A percentile compares a stretch with the other conserved stretches of the same genome.
Evolutionary conservation across 2,329 filamentous ascomycete genomes (phyloP).

Genomic region (Dendryphion nanum): DNA sequence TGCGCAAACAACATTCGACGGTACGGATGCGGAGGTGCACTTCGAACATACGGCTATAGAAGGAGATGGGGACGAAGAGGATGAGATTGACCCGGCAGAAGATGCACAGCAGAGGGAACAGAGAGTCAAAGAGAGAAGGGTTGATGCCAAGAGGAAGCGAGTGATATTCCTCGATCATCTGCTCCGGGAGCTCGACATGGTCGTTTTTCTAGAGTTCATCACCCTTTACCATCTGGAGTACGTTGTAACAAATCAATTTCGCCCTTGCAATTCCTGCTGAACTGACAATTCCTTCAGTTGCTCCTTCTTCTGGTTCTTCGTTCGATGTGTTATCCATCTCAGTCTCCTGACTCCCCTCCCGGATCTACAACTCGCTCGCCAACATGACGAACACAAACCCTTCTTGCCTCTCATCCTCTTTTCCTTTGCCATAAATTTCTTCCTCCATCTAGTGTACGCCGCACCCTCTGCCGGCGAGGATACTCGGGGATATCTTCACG

Average conservation of each 20-base stretch:
- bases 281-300: slow-evolving; percentile 44
- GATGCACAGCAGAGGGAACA: slow-evolving; percentile 18
- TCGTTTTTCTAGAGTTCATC: slow-evolving; percentile 62
- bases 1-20: not conserved
- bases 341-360: slow-evolving; percentile 60
- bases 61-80: slow-evolving; percentile 12
- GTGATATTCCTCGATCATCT: slow-evolving; percentile 52
- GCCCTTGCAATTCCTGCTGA: slow-evolving; percentile 5
- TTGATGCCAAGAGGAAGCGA: slow-evolving; percentile 37
- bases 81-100: slow-evolving; percentile 15
- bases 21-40: slow-evolving; percentile 8
- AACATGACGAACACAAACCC: slow-evolving; percentile 51
- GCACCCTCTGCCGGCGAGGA: slow-evolving; percentile 47
- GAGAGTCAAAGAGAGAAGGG: slow-evolving; percentile 20
- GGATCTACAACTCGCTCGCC: slow-evolving; percentile 44
- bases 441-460: slow-evolving; percentile 49
- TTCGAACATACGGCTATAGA: slow-evolving; percentile 1
- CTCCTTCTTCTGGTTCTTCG: slow-evolving; percentile 56
- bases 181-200: slow-evolving; percentile 56
- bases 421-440: slow-evolving; percentile 56
- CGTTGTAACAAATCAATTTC: slow-evolving; percentile 19
- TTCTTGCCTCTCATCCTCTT: slow-evolving; percentile 55
- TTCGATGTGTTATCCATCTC: slow-evolving; percentile 57
- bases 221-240: slow-evolving; percentile 65
- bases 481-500: slow-evolving; percentile 57